phyloP scores from a whole-genome alignment of 768 basidiomycete genomes.

The Leccinellum luteum region DNA sequence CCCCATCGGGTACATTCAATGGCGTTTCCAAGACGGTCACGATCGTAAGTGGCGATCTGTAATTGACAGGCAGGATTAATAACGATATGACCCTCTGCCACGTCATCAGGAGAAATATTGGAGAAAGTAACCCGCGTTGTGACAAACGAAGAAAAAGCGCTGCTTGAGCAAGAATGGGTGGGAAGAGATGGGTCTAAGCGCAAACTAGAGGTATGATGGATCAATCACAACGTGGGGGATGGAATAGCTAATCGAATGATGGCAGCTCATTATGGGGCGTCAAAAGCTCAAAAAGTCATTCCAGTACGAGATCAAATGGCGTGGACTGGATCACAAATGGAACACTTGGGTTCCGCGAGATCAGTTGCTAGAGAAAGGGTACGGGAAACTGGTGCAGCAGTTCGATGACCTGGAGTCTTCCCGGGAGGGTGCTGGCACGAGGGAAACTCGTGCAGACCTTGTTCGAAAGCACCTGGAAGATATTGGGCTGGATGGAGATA shows the following conservation, averaged over 20 bases:
- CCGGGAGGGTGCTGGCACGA: slow-evolving; percentile 88
- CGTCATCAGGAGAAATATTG: slow-evolving; percentile 68
- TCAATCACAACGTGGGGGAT: slow-evolving; percentile 7
- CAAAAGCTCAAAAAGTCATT: slow-evolving; percentile 96
- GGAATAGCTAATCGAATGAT: slow-evolving; percentile 15
- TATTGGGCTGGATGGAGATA: slow-evolving; percentile 95
- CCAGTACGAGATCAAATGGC: slow-evolving; percentile 92
- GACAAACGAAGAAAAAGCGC: slow-evolving; percentile 77
- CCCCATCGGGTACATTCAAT: slow-evolving; percentile 95
- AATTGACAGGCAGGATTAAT: slow-evolving; percentile 7
- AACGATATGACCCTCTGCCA: slow-evolving; percentile 11
- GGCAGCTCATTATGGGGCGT: slow-evolving; percentile 82
- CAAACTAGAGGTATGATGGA: slow-evolving; percentile 75
- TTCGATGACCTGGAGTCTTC: slow-evolving; percentile 97
- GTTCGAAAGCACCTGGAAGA: slow-evolving; percentile 93
- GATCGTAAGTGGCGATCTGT: slow-evolving; percentile 62
- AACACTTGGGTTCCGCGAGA: slow-evolving; percentile 94
- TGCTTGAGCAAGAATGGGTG: slow-evolving; percentile 83
- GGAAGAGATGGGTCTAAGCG: slow-evolving; percentile 89
- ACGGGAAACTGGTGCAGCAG: slow-evolving; percentile 85
- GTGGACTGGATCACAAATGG: slow-evolving; percentile 76
- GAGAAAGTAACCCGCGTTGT: slow-evolving; percentile 91
- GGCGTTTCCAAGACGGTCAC: slow-evolving; percentile 98
- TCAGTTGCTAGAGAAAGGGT: slow-evolving; percentile 80
- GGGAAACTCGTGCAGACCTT: slow-evolving; percentile 77